Percentiles rank a stretch among this genome's conserved stretches.
Conservation (phyloP, 805 yeast species). For the Candida khao-thaluensis region DNA sequence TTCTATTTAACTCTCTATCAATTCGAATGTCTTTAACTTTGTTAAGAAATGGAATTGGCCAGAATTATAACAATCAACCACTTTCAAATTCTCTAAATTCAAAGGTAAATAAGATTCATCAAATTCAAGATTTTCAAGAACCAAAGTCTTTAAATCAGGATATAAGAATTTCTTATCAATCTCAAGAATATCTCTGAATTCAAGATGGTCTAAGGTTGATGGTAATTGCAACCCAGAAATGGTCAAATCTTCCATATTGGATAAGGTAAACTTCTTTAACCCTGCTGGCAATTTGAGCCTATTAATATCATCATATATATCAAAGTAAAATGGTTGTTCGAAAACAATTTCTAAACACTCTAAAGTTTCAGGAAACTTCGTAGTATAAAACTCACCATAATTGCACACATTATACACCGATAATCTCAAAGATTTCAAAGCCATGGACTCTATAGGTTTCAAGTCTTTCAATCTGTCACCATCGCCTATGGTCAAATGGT, state of each 20-base stretch:
- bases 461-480: conserved; percentile 7
- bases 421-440: conserved; percentile 6
- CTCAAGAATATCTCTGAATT: conserved; percentile 1
- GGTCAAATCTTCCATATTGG: conserved; percentile 10
- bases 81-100: neutral
- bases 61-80: conserved; percentile 1
- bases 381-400: conserved; percentile 8
- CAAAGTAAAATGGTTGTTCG: conserved; percentile 7
- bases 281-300: conserved; percentile 5
- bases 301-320: conserved; percentile 11
- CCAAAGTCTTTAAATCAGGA: conserved; percentile 1
- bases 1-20: neutral
- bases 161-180: conserved; percentile 7
- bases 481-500: conserved; percentile 8
- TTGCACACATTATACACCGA: conserved; percentile 3
- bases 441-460: conserved; percentile 1
- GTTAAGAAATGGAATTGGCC: conserved; percentile 6
- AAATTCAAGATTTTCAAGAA: conserved; percentile 6
- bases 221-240: conserved; percentile 8
- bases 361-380: conserved; percentile 7
- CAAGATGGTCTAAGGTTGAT: neutral
- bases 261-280: conserved; percentile 5
- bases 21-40: conserved; percentile 2
- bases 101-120: conserved; percentile 5
- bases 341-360: conserved; percentile 1